Evolutionary conservation across 352 stramenopile genomes (phyloP), one percentile per base, ranked within the genome.

Genomic region (Globisporangium apiculatum): DNA sequence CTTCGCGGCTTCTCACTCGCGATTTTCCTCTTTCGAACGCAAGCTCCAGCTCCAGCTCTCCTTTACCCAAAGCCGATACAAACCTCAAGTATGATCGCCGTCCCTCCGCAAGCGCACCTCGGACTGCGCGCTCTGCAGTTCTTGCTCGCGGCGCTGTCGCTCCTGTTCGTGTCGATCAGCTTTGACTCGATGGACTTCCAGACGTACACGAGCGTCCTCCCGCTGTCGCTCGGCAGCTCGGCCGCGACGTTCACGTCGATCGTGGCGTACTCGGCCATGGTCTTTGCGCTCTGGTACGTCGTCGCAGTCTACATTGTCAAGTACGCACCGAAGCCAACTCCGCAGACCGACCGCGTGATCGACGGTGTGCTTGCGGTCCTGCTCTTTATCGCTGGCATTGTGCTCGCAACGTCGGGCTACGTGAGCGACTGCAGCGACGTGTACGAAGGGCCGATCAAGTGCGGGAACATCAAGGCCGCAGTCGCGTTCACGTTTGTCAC

Each of bases 211-310:
- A 31, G 0, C 24, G 48, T 35, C 15, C 10, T 48, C 35, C 62
- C 62, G 45, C 49, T 61, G 43, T 61, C 73, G 57, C 46, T 64
- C 6, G 69, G 65, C 52, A 69, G 55, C 31, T 53, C 64, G 11
- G 62, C 62, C 15, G 74, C 67, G 58, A 83, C 69, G 8, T 89
- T 89, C 60, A 66, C 62, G 17, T 68, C 86, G 43, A 61, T 89
- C 40, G 76, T 86, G 68, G 67, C 72, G 17, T 88, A 87, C 65
- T 81, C 76, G 4, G 61, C 70, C 14, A 75, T 86, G 76, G 57
- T 90, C 14, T 88, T 86, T 62, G 68, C 52, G 6, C 62, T 87
- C 50, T 87, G 68, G 66, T 63, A 71, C 38, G 1, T 86, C 1
- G 55, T 79, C 43, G 71, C 60, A 8, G 66, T 88, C n/a, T 72